phyloP scores from a whole-genome alignment of 192 early-diverging fungal species.

The Entomortierella beljakovae region DNA sequence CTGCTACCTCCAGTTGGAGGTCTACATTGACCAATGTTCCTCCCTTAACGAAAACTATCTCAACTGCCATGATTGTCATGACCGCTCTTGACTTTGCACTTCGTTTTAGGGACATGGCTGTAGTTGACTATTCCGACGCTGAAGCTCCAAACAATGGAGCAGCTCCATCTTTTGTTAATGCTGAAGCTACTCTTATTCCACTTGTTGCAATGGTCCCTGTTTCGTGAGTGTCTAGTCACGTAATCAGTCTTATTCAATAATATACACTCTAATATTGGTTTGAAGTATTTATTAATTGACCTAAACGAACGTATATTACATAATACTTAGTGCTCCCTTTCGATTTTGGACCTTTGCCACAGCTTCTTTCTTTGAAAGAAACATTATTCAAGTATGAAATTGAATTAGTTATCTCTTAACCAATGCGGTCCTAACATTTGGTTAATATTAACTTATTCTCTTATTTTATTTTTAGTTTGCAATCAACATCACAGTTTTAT shows the following conservation, averaged over 20 bases:
- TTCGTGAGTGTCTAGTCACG: constrained; percentile 12
- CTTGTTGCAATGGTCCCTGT: constrained; percentile 35
- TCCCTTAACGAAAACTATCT: constrained; percentile 56
- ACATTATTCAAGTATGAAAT: constrained; percentile 22
- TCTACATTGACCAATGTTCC: constrained; percentile 57
- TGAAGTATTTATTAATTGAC: too few relatives aligned
- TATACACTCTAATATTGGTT: too few relatives aligned
- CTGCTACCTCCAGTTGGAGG: constrained; percentile 19
- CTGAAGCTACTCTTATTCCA: constrained; percentile 17
- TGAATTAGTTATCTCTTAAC: too few relatives aligned
- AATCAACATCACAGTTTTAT: constrained; percentile 31
- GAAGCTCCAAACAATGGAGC: not conserved
- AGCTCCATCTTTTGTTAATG: not conserved
- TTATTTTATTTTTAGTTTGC: constrained; percentile 18
- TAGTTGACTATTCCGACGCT: not conserved
- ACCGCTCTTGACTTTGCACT: constrained; percentile 27
- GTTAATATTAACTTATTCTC: not conserved
- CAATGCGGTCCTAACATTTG: too few relatives aligned
- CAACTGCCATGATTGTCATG: constrained; percentile 48
- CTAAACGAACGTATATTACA: not conserved
- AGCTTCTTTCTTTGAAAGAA: constrained; percentile 46
- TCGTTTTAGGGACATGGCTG: constrained; percentile 28
- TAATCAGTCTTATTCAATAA: too few relatives aligned
- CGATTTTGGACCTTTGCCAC: constrained; percentile 51
- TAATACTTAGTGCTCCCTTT: constrained; percentile 26